phyloP scores from a whole-genome alignment of 2,329 filamentous ascomycete genomes.

The Saccharata proteae region DNA sequence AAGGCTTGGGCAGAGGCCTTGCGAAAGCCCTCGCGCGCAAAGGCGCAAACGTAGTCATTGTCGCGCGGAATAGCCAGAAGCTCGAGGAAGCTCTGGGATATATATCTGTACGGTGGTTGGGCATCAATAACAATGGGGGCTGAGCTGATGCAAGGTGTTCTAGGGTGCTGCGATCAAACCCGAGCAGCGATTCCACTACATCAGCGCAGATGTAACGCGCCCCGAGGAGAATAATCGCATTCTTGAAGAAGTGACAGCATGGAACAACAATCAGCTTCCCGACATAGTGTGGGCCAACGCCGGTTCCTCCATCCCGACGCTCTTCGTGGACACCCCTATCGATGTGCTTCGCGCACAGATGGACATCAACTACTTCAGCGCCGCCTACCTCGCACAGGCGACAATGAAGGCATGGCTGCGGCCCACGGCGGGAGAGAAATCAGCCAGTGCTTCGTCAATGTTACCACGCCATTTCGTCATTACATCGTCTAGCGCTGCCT shows the following conservation, averaged over 20 bases:
- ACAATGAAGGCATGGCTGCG: conserved; percentile 62
- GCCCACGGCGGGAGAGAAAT: background rate
- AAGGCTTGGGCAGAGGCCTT: conserved; percentile 75
- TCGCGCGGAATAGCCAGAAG: conserved; percentile 65
- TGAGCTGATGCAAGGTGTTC: background rate
- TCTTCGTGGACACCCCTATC: conserved; percentile 65
- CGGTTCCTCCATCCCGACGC: conserved; percentile 58
- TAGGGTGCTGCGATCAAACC: conserved; percentile 55
- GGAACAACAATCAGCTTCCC: conserved; percentile 63
- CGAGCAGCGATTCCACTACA: conserved; percentile 67
- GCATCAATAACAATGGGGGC: background rate
- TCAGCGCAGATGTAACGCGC: conserved; percentile 69
- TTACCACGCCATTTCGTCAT: conserved; percentile 71
- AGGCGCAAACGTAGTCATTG: conserved; percentile 77
- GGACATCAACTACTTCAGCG: conserved; percentile 86
- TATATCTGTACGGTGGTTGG: conserved; percentile 41
- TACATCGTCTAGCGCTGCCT: conserved; percentile 64
- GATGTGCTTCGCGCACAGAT: conserved; percentile 62
- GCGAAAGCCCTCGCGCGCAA: conserved; percentile 65
- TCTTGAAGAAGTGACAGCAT: conserved; percentile 58
- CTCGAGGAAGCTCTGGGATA: conserved; percentile 57
- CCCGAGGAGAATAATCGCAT: conserved; percentile 58
- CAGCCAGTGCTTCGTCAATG: conserved; percentile 9
- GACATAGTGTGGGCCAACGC: conserved; percentile 91
- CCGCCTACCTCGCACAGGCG: conserved; percentile 74